Evolutionary conservation across 2,329 filamentous ascomycete genomes (phyloP), one percentile per base, ranked within the genome.

Genomic region (Aspergillus quadricinctus): DNA sequence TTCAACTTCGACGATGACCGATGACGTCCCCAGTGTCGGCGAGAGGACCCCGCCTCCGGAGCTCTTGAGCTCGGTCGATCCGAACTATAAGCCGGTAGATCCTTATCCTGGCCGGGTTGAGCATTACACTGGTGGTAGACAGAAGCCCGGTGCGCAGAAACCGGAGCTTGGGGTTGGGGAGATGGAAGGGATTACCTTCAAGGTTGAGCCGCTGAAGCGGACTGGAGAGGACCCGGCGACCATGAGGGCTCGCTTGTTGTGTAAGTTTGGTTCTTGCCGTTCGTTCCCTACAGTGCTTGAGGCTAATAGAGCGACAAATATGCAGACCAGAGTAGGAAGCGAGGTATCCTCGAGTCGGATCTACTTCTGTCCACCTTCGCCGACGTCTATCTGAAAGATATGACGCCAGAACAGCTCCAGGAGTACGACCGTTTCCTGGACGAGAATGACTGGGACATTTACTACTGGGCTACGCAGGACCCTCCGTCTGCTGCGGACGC

Each of bases 361-460:
- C 89, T 99, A 54, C 85, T 99, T 61, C 88, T 97, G 64, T 96
- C 91, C 58, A 99, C 94, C 63, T 99, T 99, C 73, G 94, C 94
- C 62, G 85, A 93, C 64, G 79, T 81, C 54, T 82, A 95, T 75
- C 86, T 99, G 23, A 79, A 81, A 46, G 78, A 78, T 59, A 96
- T 99, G 90, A 84, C 83, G 1, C 74, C 79, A 5, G 75, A 80
- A 51, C 89, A 95, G 70, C 86, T 97, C 65, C 76, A 83, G 66
- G 85, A 96, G 75, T 97, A 94, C 79, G 93, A 97, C 73, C 79
- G 83, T 28, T 95, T 99, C 80, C 86, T 99, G 55, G 94, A 99
- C 75, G 94, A 99, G 78, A 99, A 99, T 76, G 94, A 99, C 79
- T 99, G 94, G 94, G 94, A 99, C 73, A 97, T 99, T 60, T 99